phyloP scores from a whole-genome alignment of 768 basidiomycete genomes.

The Boletus sp. region DNA sequence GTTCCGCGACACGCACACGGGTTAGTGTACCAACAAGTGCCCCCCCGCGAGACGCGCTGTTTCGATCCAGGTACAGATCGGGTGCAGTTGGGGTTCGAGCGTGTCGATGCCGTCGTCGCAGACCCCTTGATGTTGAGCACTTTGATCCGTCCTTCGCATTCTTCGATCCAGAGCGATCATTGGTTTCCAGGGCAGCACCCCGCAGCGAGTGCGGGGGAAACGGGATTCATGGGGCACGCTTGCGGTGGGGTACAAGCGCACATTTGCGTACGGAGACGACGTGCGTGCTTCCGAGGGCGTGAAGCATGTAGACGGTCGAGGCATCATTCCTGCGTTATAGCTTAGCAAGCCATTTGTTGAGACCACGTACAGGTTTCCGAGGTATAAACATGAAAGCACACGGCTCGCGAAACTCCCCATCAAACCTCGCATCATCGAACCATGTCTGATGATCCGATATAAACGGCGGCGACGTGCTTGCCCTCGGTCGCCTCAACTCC shows the following conservation, averaged over 20 bases:
- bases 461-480: slow-evolving; percentile 67
- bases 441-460: slow-evolving; percentile 80
- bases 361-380: slow-evolving; percentile 82
- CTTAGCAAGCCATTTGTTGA: background rate
- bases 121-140: too few species aligned
- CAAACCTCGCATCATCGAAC: slow-evolving; percentile 93
- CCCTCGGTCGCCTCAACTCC: slow-evolving; percentile 53
- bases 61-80: slow-evolving; percentile 94
- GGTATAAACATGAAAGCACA: slow-evolving; percentile 85
- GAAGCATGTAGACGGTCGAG: slow-evolving; percentile 91
- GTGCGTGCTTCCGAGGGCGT: slow-evolving; percentile 93
- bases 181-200: slow-evolving; percentile 52
- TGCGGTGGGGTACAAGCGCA: slow-evolving; percentile 62
- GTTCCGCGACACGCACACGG: slow-evolving; percentile 99
- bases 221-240: background rate
- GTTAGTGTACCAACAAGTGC: slow-evolving; percentile 90
- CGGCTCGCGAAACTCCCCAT: slow-evolving; percentile 92
- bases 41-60: slow-evolving; percentile 79
- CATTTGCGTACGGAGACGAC: slow-evolving; percentile 97
- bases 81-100: slow-evolving; percentile 34
- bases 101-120: too few species aligned
- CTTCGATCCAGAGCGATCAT: too few species aligned
- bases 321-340: slow-evolving; percentile 78
- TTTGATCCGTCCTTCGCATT: too few species aligned
- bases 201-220: slow-evolving; percentile 32